Percentiles rank a stretch among this genome's conserved stretches.
Conservation (phyloP, 2,329 filamentous ascomycete species). For the Cercospora sojina region DNA sequence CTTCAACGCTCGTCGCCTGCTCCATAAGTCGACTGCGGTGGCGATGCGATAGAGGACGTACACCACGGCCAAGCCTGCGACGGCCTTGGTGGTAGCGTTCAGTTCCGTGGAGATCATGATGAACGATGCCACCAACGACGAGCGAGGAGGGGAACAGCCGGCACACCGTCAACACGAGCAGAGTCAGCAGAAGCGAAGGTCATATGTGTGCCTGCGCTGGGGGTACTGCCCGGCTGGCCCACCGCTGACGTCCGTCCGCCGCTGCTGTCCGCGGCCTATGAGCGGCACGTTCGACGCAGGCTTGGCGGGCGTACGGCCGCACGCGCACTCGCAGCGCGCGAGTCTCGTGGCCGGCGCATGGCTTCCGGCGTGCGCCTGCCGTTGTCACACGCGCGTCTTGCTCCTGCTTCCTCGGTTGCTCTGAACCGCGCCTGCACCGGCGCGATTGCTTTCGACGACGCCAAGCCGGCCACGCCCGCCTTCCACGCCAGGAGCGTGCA, state of each 20-base stretch:
- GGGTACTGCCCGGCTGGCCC: not conserved
- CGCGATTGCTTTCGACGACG: not conserved
- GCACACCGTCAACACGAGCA: not conserved
- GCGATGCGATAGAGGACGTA: slow-evolving; percentile 40
- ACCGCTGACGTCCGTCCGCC: not conserved
- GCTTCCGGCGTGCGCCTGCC: not conserved
- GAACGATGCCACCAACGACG: not conserved
- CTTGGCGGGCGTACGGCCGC: not conserved
- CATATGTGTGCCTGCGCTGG: not conserved
- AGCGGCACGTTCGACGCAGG: not conserved
- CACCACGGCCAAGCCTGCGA: slow-evolving; percentile 35
- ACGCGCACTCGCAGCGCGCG: not conserved
- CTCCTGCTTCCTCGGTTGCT: not conserved
- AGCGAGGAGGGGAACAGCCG: not conserved
- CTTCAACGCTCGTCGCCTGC: slow-evolving; percentile 41
- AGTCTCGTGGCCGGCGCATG: not conserved
- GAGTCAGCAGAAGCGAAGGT: not conserved
- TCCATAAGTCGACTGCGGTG: slow-evolving; percentile 38
- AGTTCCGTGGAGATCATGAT: slow-evolving; percentile 21
- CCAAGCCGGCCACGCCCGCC: not conserved
- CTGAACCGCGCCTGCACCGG: not conserved
- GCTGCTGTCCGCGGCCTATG: too few species aligned
- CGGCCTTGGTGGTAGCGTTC: slow-evolving; percentile 24
- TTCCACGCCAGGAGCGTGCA: not conserved
- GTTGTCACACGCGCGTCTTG: not conserved